These are phyloP conservation scores for Metrosideros polymorpha DNA, from an alignment of 441 rosid genomes.

Conservation along the genomic window DNA sequence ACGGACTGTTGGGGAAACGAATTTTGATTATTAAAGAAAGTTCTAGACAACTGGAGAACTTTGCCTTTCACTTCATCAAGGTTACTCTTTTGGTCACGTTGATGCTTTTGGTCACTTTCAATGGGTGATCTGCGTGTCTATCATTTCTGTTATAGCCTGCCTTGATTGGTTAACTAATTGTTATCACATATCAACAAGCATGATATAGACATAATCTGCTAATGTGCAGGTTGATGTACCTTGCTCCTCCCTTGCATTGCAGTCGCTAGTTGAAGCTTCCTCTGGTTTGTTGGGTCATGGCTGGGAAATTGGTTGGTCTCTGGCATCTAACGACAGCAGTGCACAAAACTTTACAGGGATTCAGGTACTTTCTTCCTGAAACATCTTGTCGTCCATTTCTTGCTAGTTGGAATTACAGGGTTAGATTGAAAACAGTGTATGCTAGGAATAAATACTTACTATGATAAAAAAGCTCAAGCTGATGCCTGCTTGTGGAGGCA, in stretches of 20 bases:
- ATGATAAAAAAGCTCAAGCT: neutral
- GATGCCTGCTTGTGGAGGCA: neutral
- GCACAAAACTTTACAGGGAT: conserved; percentile 28
- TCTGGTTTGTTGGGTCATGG: conserved; percentile 52
- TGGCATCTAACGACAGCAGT: conserved; percentile 39
- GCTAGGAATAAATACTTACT: neutral
- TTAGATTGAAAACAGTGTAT: neutral
- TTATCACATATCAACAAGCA: neutral
- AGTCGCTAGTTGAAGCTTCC: conserved; percentile 68
- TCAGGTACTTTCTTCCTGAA: conserved; percentile 17
- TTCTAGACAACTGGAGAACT: neutral
- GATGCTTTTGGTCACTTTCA: neutral
- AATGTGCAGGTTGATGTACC: conserved; percentile 75
- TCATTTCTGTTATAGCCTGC: neutral
- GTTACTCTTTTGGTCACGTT: neutral
- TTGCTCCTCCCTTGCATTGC: conserved; percentile 56
- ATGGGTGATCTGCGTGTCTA: neutral
- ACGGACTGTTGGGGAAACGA: neutral
- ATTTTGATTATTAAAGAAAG: neutral
- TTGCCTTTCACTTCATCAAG: neutral
- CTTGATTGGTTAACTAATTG: neutral
- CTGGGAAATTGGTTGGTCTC: conserved; percentile 98
- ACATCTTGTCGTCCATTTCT: neutral
- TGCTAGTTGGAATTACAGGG: neutral
- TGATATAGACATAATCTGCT: conserved; percentile 6